Conservation (phyloP, 73 alveolate species). For the Symbiodinium pilosum region DNA sequence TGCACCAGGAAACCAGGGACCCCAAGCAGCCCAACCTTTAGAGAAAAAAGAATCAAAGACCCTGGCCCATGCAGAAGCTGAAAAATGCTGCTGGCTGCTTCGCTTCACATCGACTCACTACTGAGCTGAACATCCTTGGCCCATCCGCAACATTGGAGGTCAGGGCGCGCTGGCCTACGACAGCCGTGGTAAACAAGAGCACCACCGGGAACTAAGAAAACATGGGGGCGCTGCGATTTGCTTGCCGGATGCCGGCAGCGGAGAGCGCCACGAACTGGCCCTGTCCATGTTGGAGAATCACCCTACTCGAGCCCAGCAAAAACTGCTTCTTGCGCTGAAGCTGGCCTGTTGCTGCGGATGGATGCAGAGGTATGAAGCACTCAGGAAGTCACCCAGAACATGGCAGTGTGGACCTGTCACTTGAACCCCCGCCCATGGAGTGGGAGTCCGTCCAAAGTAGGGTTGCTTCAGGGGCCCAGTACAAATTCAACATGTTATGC, state of each 20-base stretch:
- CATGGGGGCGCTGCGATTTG: neutral
- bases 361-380: slow-evolving; percentile 48
- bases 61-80: too few species aligned
- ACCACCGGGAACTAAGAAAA: neutral
- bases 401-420: neutral
- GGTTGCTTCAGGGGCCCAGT: too few species aligned
- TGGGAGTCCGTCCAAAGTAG: too few species aligned
- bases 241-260: slow-evolving; percentile 48
- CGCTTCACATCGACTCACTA: too few species aligned
- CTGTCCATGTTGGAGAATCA: neutral
- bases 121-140: too few species aligned
- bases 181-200: neutral
- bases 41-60: too few species aligned
- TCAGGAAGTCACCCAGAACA: slow-evolving; percentile 29
- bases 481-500: too few species aligned
- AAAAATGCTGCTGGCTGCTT: too few species aligned
- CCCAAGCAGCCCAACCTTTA: too few species aligned
- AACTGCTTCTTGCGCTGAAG: neutral
- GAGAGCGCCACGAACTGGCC: slow-evolving; percentile 53
- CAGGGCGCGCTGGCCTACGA: neutral
- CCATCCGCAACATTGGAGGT: slow-evolving; percentile 20
- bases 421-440: too few species aligned
- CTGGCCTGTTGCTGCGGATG: slow-evolving; percentile 70
- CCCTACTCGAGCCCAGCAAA: neutral
- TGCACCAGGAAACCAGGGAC: too few species aligned